Percentiles rank a stretch among this genome's conserved stretches.
Conservation (phyloP, 1,139 yeast species). For the Scheffersomyces stambukii region DNA sequence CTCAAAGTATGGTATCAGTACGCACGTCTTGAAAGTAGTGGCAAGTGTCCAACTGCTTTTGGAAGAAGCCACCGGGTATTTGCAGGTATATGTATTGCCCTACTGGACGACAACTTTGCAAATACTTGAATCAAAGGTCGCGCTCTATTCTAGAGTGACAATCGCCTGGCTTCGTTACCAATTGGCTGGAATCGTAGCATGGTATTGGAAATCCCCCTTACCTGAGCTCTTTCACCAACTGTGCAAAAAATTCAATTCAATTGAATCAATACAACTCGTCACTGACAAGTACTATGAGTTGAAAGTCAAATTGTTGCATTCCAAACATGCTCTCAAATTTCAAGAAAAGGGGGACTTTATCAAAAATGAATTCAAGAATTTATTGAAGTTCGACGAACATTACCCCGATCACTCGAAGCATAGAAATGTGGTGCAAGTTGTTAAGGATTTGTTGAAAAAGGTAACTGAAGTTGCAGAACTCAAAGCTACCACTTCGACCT, state of each 20-base stretch:
- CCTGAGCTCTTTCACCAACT: background rate
- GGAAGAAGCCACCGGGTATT: slow-evolving; percentile 5
- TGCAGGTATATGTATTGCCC: slow-evolving; percentile 4
- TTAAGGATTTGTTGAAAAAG: slow-evolving; percentile 17
- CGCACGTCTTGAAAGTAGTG: background rate
- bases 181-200: no score
- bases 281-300: slow-evolving; percentile 4
- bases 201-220: background rate
- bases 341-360: slow-evolving; percentile 21
- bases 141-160: no score
- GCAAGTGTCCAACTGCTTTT: slow-evolving; percentile 3
- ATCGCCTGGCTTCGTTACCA: no score
- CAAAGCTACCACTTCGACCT: background rate
- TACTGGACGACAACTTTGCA: no score
- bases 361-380: slow-evolving; percentile 24
- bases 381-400: slow-evolving; percentile 20
- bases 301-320: slow-evolving; percentile 5
- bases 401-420: slow-evolving; percentile 8
- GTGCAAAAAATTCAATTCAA: slow-evolving; percentile 1
- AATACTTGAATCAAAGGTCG: no score
- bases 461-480: slow-evolving; percentile 9
- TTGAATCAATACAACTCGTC: slow-evolving; percentile 3
- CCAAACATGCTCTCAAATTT: slow-evolving; percentile 10
- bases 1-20: slow-evolving; percentile 4
- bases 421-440: slow-evolving; percentile 18